Percentiles rank a stretch among this genome's conserved stretches.
Conservation (phyloP, 495 filamentous ascomycete genomes). For the Penicillium canescens region DNA sequence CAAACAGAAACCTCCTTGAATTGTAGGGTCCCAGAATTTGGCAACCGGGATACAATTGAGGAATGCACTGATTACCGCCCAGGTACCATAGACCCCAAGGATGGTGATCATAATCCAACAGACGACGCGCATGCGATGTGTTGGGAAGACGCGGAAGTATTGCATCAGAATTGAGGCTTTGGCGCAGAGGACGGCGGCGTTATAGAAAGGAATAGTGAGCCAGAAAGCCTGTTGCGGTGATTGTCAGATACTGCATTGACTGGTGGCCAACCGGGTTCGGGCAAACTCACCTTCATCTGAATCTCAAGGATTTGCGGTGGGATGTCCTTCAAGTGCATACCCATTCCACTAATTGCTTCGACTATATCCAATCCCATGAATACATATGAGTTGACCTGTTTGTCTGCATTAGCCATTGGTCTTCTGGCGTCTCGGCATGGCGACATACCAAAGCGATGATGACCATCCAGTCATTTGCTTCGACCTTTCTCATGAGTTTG, state of each 20-base stretch:
- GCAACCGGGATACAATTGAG: conserved; percentile 48
- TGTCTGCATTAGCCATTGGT: background rate
- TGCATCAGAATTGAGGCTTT: conserved; percentile 54
- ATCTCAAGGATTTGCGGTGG: conserved; percentile 29
- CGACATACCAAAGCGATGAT: conserved; percentile 37
- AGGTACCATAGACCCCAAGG: conserved; percentile 40
- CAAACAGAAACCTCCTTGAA: conserved; percentile 36
- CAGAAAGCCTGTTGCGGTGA: conserved; percentile 36
- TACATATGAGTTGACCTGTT: conserved; percentile 36
- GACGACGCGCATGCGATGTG: conserved; percentile 36
- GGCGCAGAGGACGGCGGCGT: conserved; percentile 49
- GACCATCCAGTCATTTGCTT: conserved; percentile 47
- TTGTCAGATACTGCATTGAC: background rate
- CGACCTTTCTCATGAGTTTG: conserved; percentile 35
- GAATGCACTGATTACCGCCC: conserved; percentile 45
- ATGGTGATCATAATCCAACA: conserved; percentile 45
- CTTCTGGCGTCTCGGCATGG: background rate
- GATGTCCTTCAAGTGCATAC: conserved; percentile 39
- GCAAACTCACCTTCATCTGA: conserved; percentile 40
- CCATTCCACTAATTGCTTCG: conserved; percentile 43
- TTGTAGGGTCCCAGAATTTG: conserved; percentile 41
- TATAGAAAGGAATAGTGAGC: conserved; percentile 49
- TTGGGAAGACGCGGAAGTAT: conserved; percentile 49
- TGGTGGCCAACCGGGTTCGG: background rate
- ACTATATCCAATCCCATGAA: conserved; percentile 44